Percentiles rank a stretch among this genome's conserved stretches.
phyloP scores from a whole-genome alignment of 208 protist genomes.

The Leishmania arabica region DNA sequence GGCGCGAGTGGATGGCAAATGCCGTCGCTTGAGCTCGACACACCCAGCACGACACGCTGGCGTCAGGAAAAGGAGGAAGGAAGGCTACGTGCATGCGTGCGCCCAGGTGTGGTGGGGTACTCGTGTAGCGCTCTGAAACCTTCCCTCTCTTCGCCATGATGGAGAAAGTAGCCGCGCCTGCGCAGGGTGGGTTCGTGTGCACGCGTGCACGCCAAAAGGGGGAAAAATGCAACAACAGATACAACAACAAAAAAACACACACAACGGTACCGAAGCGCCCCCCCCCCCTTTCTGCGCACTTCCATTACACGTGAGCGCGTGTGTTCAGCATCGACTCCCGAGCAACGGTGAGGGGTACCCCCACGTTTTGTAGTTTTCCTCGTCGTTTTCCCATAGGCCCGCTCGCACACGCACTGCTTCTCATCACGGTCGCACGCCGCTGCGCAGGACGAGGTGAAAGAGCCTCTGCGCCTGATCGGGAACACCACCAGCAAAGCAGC shows the following conservation, averaged over 20 bases:
- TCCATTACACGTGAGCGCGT: neutral
- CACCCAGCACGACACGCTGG: neutral
- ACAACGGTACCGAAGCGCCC: neutral
- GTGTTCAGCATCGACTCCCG: neutral
- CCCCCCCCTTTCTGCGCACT: no score
- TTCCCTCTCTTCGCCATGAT: neutral
- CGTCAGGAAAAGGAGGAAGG: neutral
- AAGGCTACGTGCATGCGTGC: neutral
- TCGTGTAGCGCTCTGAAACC: neutral
- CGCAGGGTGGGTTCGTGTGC: neutral
- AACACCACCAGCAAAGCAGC: slow-evolving; percentile 69
- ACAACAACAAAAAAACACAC: neutral
- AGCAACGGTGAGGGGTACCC: neutral
- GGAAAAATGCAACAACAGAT: neutral
- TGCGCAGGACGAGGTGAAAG: slow-evolving; percentile 47
- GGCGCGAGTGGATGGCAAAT: no score
- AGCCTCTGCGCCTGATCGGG: slow-evolving; percentile 53
- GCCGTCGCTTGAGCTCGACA: neutral
- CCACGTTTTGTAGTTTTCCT: no score
- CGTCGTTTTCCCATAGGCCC: neutral
- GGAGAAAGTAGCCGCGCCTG: neutral
- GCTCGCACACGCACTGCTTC: neutral
- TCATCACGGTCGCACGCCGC: slow-evolving; percentile 27
- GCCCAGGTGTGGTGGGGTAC: neutral
- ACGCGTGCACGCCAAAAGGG: neutral